phyloP scores from a whole-genome alignment of 2,329 filamentous ascomycete species.

The Magnaporthiopsis rhizophila region DNA sequence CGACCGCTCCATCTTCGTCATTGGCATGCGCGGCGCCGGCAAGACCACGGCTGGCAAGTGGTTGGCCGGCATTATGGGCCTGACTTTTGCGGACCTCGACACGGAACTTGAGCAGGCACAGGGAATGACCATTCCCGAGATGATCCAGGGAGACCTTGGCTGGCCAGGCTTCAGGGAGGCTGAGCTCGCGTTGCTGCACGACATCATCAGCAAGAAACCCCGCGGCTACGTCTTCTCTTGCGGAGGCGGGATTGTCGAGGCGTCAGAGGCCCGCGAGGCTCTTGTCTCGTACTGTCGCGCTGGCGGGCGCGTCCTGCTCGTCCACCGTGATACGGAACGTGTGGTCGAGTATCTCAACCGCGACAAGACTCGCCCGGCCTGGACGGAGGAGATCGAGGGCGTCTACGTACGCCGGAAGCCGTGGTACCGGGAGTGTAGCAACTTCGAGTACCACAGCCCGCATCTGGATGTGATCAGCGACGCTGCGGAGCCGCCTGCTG shows the following conservation, averaged over 20 bases:
- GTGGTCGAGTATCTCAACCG: constrained; percentile 82
- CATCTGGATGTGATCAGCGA: constrained; percentile 35
- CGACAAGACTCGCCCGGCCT: constrained; percentile 87
- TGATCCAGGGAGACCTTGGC: constrained; percentile 62
- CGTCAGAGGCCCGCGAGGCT: constrained; percentile 66
- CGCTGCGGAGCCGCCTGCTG: constrained; percentile 40
- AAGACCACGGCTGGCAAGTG: constrained; percentile 91
- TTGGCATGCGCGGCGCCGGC: constrained; percentile 94
- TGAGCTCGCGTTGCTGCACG: constrained; percentile 67
- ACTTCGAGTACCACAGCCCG: constrained; percentile 85
- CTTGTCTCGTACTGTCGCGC: constrained; percentile 63
- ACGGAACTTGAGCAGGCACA: constrained; percentile 70
- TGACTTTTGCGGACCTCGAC: constrained; percentile 81
- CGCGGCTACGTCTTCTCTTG: constrained; percentile 82
- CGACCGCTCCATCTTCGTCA: constrained; percentile 75
- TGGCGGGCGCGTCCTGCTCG: constrained; percentile 69
- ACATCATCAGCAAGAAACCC: constrained; percentile 66
- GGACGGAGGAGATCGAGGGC: constrained; percentile 82
- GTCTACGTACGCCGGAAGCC: constrained; percentile 85
- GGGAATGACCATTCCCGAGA: constrained; percentile 73
- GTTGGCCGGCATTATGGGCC: constrained; percentile 67
- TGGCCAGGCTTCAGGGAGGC: constrained; percentile 84
- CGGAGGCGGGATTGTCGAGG: constrained; percentile 89
- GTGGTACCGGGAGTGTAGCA: constrained; percentile 90
- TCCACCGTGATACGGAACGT: constrained; percentile 80